Percentiles rank a stretch among this genome's conserved stretches.
Conservation (phyloP, 805 yeast species). For the Barnettozyma pratensis region DNA sequence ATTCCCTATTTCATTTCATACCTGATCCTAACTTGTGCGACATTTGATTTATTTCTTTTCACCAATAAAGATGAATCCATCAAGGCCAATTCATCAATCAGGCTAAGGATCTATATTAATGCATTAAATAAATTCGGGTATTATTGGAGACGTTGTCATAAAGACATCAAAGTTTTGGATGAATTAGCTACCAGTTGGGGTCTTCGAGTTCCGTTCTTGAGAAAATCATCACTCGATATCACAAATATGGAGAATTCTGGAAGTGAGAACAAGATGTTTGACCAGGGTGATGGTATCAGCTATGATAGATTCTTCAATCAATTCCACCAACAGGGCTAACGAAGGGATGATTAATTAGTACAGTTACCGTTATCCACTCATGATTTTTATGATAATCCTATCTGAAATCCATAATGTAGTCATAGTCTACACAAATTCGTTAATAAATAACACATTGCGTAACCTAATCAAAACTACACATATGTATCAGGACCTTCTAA, state of each 20-base stretch:
- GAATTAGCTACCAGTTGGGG: slow-evolving; percentile 26
- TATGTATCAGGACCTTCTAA: background rate
- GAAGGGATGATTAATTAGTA: background rate
- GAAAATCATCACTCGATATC: background rate
- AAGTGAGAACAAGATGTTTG: background rate
- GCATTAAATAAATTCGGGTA: slow-evolving; percentile 24
- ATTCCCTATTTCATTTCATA: slow-evolving; percentile 31
- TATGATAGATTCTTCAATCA: slow-evolving; percentile 2
- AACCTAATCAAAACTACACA: too few relatives aligned
- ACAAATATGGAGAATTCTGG: background rate
- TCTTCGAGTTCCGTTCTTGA: slow-evolving; percentile 6
- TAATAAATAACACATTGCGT: too few relatives aligned
- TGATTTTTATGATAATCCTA: too few relatives aligned
- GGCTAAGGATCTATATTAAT: slow-evolving; percentile 19
- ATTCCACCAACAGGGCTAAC: too few relatives aligned
- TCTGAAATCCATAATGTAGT: too few relatives aligned
- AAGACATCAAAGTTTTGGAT: slow-evolving; percentile 25
- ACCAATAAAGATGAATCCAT: slow-evolving; percentile 22
- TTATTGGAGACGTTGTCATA: slow-evolving; percentile 27
- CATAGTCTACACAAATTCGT: too few relatives aligned
- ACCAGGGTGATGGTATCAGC: background rate
- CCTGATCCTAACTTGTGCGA: slow-evolving; percentile 27
- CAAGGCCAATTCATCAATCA: slow-evolving; percentile 14
- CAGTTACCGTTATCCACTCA: background rate
- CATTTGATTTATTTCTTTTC: slow-evolving; percentile 28